Evolutionary conservation across 2,329 filamentous ascomycete genomes (phyloP).

Genomic region (Botrytis sinoallii): DNA sequence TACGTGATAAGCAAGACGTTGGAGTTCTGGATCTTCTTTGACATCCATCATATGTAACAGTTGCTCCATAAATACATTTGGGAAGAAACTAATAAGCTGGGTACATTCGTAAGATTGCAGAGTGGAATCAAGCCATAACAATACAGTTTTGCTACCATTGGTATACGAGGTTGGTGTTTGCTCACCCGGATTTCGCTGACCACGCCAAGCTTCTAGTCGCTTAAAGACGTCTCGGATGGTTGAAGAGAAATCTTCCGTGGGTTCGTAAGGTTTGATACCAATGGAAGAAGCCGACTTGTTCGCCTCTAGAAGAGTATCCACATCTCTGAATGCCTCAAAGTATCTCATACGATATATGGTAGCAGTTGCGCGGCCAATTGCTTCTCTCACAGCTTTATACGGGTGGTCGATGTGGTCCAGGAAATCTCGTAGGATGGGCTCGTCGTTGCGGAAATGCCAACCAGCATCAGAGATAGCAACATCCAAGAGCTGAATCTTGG

Average conservation of each 20-base stretch:
- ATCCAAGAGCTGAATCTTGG: slow-evolving; percentile 88
- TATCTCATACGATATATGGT: slow-evolving; percentile 89
- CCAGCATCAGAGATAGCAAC: slow-evolving; percentile 83
- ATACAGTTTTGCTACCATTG: slow-evolving; percentile 89
- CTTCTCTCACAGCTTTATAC: slow-evolving; percentile 94
- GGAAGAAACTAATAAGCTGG: slow-evolving; percentile 87
- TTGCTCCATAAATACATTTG: slow-evolving; percentile 83
- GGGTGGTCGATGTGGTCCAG: slow-evolving; percentile 90
- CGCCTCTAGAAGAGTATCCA: slow-evolving; percentile 68
- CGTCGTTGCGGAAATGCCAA: slow-evolving; percentile 92
- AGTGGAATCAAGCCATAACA: slow-evolving; percentile 91
- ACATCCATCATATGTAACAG: slow-evolving; percentile 99
- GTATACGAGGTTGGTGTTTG: slow-evolving; percentile 94
- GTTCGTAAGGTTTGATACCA: slow-evolving; percentile 79
- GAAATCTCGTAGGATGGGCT: slow-evolving; percentile 86
- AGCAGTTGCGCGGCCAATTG: slow-evolving; percentile 85
- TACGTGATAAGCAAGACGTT: slow-evolving; percentile 91
- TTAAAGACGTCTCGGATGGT: slow-evolving; percentile 74
- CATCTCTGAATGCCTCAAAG: slow-evolving; percentile 86
- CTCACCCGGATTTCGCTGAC: slow-evolving; percentile 78
- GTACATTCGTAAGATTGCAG: slow-evolving; percentile 91
- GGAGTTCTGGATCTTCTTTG: slow-evolving; percentile 95
- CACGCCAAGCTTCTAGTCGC: slow-evolving; percentile 82
- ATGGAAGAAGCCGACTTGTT: slow-evolving; percentile 81
- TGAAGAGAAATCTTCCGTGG: slow-evolving; percentile 67